These are phyloP conservation scores for Musa beccarii DNA, from an alignment of 176 grass and related monocot species.

Conservation along the genomic window DNA sequence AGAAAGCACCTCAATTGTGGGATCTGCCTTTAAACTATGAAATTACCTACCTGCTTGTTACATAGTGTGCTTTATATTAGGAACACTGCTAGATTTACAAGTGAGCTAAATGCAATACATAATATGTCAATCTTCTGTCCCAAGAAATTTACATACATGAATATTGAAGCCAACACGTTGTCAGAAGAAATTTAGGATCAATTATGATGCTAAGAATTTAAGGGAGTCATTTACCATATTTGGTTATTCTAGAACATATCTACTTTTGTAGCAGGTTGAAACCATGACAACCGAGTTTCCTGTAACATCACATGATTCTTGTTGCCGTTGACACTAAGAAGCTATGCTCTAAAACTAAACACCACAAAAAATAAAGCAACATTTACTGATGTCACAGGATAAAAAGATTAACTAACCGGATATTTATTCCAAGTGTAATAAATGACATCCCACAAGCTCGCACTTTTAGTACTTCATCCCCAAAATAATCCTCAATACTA, in stretches of 20 bases:
- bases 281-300: background rate
- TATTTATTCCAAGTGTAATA: slow-evolving; percentile 87
- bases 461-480: slow-evolving; percentile 89
- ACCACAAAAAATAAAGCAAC: background rate
- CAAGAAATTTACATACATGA: too few species aligned
- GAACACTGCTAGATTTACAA: too few species aligned
- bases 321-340: background rate
- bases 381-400: slow-evolving; percentile 3
- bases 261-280: background rate
- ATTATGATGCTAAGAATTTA: background rate
- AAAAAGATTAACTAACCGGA: slow-evolving; percentile 46
- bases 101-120: too few species aligned
- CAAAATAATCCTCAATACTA: slow-evolving; percentile 41
- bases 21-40: too few species aligned
- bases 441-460: slow-evolving; percentile 84
- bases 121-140: too few species aligned
- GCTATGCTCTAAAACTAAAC: background rate
- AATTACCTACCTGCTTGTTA: too few species aligned
- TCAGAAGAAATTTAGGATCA: too few species aligned
- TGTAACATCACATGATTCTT: background rate
- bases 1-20: too few species aligned
- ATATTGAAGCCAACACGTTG: background rate
- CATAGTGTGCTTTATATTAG: too few species aligned
- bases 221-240: background rate
- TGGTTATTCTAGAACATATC: background rate